Evolutionary conservation across 495 filamentous ascomycete species (phyloP).

Genomic region (Hypoxylon rickii): DNA sequence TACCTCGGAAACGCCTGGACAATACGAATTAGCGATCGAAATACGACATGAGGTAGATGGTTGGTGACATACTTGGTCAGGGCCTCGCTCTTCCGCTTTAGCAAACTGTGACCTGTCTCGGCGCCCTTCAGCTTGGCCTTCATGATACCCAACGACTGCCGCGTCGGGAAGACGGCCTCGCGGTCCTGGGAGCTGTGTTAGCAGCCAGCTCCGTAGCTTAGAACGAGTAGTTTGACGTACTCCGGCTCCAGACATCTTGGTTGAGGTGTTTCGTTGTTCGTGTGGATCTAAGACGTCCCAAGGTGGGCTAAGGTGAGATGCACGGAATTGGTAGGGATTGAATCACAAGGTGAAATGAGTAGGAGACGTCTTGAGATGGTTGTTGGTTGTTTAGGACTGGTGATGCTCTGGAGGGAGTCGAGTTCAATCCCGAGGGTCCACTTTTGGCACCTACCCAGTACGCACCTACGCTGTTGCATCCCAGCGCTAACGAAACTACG

Average conservation of each 20-base stretch:
- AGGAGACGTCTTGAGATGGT: not conserved
- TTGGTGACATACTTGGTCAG: constrained; percentile 70
- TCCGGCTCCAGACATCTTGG: constrained; percentile 64
- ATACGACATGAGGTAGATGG: not conserved
- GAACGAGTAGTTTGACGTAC: constrained; percentile 44
- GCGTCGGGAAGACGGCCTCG: constrained; percentile 96
- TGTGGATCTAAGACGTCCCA: not conserved
- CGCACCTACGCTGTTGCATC: too few relatives aligned
- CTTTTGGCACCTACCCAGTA: too few relatives aligned
- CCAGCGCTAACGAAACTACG: too few relatives aligned
- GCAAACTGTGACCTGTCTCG: constrained; percentile 81
- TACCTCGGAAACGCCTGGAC: constrained; percentile 84
- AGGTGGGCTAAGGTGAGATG: not conserved
- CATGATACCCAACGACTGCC: constrained; percentile 95
- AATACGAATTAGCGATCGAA: constrained; percentile 11
- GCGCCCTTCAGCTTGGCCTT: constrained; percentile 98
- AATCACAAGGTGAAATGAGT: not conserved
- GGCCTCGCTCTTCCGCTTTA: constrained; percentile 93
- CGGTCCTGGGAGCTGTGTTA: constrained; percentile 60
- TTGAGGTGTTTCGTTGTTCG: not conserved
- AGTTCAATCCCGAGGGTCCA: too few relatives aligned
- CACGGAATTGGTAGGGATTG: not conserved
- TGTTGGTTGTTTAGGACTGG: not conserved
- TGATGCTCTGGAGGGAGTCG: constrained; percentile 18
- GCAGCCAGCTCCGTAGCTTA: constrained; percentile 6